Evolutionary conservation across 768 basidiomycete genomes (phyloP).

Genomic region (Lactarius indigo): DNA sequence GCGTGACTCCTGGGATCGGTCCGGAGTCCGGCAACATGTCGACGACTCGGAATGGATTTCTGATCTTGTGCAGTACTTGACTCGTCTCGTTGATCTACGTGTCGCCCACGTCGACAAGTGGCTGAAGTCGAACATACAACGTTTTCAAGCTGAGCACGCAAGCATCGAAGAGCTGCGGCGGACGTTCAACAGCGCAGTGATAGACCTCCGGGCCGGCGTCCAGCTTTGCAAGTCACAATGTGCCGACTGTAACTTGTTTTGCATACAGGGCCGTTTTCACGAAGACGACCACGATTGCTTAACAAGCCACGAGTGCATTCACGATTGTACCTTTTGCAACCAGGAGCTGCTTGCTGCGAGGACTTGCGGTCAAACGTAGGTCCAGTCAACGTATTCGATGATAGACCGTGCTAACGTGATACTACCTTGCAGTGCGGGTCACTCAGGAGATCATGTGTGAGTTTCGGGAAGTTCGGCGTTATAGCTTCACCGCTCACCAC

Average conservation of each 20-base stretch:
- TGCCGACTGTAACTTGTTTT: slow-evolving; percentile 44
- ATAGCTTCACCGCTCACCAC: neutral
- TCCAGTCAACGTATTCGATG: neutral
- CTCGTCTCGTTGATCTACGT: slow-evolving; percentile 39
- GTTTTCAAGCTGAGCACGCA: slow-evolving; percentile 44
- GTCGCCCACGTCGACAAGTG: slow-evolving; percentile 47
- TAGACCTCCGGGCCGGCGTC: slow-evolving; percentile 44
- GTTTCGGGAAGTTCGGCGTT: slow-evolving; percentile 12
- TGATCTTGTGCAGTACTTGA: slow-evolving; percentile 39
- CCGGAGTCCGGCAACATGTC: slow-evolving; percentile 33
- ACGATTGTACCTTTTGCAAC: slow-evolving; percentile 41
- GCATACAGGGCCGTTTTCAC: slow-evolving; percentile 47
- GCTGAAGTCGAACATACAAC: slow-evolving; percentile 45
- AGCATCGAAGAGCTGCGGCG: slow-evolving; percentile 45
- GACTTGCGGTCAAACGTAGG: slow-evolving; percentile 47
- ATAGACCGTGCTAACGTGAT: neutral
- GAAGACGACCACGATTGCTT: slow-evolving; percentile 46
- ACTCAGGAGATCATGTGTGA: slow-evolving; percentile 52
- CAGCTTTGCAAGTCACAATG: slow-evolving; percentile 51
- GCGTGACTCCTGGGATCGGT: slow-evolving; percentile 33
- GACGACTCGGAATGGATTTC: slow-evolving; percentile 42
- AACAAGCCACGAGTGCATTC: slow-evolving; percentile 45
- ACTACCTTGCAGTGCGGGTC: slow-evolving; percentile 47
- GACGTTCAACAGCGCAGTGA: slow-evolving; percentile 38
- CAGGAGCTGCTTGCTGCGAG: slow-evolving; percentile 30